Percentiles rank a stretch among this genome's conserved stretches.
Conservation (phyloP, 208 protist genomes). For the Leishmania tropica region DNA sequence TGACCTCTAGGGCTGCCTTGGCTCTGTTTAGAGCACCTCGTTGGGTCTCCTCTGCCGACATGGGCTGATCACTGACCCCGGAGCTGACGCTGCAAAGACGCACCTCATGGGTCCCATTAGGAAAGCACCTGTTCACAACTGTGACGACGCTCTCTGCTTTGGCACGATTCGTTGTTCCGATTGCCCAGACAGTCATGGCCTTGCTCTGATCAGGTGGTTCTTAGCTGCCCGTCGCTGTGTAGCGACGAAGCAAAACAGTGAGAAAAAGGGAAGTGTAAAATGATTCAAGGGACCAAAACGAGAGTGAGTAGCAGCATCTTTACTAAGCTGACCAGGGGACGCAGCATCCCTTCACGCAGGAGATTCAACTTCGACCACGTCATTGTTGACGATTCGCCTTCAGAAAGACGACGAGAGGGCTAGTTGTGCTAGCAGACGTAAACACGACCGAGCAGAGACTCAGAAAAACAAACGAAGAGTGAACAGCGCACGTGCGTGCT, state of each 20-base stretch:
- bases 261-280: slow-evolving; percentile 11
- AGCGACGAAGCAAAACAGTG: background rate
- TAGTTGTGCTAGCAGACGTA: background rate
- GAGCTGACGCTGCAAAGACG: slow-evolving; percentile 45
- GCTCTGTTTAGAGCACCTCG: slow-evolving; percentile 57
- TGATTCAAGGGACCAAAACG: slow-evolving; percentile 2
- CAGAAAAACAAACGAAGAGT: background rate
- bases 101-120: slow-evolving; percentile 48
- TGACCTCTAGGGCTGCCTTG: slow-evolving; percentile 41
- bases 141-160: slow-evolving; percentile 56
- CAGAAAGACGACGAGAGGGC: background rate
- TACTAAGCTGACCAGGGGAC: background rate
- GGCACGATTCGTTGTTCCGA: slow-evolving; percentile 81
- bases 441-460: background rate
- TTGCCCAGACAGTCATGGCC: slow-evolving; percentile 54
- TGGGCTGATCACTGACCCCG: slow-evolving; percentile 69
- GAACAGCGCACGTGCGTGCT: background rate
- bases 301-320: background rate
- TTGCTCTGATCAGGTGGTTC: background rate
- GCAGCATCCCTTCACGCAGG: background rate
- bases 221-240: background rate
- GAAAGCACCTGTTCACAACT: slow-evolving; percentile 63
- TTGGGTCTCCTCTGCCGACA: slow-evolving; percentile 76
- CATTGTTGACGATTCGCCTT: background rate
- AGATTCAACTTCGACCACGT: background rate